phyloP scores from a whole-genome alignment of 1,139 yeast genomes.

The Yamadazyma aaseri region DNA sequence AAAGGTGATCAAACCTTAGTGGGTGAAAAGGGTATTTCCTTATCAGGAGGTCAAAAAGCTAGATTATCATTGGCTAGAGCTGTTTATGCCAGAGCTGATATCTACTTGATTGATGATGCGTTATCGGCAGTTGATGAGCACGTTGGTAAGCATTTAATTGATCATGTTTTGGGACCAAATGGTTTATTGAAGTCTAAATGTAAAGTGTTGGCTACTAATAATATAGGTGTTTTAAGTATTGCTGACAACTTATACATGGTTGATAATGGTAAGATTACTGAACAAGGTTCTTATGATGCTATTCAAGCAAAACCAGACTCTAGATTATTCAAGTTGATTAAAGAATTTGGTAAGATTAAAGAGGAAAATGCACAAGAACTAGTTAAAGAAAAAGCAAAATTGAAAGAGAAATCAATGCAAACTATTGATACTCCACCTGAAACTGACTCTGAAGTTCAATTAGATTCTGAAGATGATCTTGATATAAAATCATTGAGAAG shows the following conservation, averaged over 20 bases:
- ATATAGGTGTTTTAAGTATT: conserved; percentile 76
- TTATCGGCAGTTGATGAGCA: conserved; percentile 95
- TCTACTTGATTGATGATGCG: conserved; percentile 75
- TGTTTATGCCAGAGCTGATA: conserved; percentile 91
- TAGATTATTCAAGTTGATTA: conserved; percentile 59
- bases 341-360: conserved; percentile 69
- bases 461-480: conserved; percentile 35
- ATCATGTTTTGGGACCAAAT: conserved; percentile 62
- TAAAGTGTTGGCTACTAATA: conserved; percentile 83
- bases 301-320: conserved; percentile 54
- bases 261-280: conserved; percentile 73
- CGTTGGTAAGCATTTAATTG: conserved; percentile 71
- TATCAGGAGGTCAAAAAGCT: conserved; percentile 97
- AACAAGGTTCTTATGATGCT: conserved; percentile 69
- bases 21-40: conserved; percentile 95
- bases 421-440: conserved; percentile 6
- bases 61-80: conserved; percentile 92
- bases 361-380: conserved; percentile 14
- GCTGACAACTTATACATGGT: conserved; percentile 76
- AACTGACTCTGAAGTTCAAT: conserved; percentile 12
- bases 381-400: conserved; percentile 9
- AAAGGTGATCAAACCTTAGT: conserved; percentile 91
- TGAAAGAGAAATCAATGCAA: conserved; percentile 7
- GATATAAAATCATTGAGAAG: conserved; percentile 57
- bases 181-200: conserved; percentile 80